phyloP scores from a whole-genome alignment of 179 eudicot species.

The Silene noctiflora region DNA sequence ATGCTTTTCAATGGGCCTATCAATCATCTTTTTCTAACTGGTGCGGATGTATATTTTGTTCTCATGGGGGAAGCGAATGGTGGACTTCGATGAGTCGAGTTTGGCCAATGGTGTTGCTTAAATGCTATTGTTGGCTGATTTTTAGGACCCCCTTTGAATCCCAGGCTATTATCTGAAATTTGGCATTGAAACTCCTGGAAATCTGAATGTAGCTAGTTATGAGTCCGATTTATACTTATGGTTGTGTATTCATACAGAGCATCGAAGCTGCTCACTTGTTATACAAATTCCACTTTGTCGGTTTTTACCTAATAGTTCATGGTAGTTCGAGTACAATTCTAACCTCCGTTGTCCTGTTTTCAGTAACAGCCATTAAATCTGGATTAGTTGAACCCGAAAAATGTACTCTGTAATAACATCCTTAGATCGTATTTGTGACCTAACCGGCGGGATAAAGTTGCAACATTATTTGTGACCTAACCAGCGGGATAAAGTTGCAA shows the following conservation, averaged over 20 bases:
- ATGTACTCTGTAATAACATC: no score
- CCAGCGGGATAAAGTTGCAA: no score
- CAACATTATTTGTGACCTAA: no score
- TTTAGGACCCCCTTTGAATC: slow-evolving; percentile 8
- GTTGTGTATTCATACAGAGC: background rate
- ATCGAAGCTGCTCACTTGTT: slow-evolving; percentile 10
- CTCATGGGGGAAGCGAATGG: slow-evolving; percentile 2
- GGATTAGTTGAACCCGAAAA: no score
- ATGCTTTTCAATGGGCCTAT: slow-evolving; percentile 86
- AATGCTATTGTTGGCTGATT: background rate
- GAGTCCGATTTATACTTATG: background rate
- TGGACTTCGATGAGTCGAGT: slow-evolving; percentile 7
- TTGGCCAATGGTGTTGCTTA: background rate
- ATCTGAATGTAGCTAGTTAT: slow-evolving; percentile 4
- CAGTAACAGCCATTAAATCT: no score
- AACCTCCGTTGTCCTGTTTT: no score
- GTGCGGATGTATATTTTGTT: background rate
- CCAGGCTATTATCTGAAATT: background rate
- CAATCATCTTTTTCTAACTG: slow-evolving; percentile 73
- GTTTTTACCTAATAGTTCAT: background rate
- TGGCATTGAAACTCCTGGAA: slow-evolving; percentile 12
- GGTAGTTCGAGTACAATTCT: no score
- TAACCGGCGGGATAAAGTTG: no score
- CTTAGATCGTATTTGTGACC: no score
- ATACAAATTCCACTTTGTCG: background rate